phyloP scores from a whole-genome alignment of 1,284 basidiomycete species.

The Ustilago hordei region DNA sequence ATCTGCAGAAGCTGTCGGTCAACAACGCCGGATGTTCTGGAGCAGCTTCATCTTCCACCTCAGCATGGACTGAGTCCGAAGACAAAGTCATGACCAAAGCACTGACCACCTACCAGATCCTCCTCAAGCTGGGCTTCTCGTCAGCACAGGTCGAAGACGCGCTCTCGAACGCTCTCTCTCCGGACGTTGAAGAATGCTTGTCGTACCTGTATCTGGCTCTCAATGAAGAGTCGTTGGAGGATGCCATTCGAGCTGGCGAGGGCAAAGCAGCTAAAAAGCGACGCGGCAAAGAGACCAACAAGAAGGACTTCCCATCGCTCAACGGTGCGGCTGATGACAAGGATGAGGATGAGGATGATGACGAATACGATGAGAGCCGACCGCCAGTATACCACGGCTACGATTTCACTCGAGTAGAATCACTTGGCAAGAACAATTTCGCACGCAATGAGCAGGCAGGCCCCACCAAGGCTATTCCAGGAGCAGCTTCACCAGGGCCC shows the following conservation, averaged over 20 bases:
- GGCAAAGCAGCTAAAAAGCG: slow-evolving; percentile 63
- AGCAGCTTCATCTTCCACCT: slow-evolving; percentile 18
- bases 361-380: slow-evolving; percentile 56
- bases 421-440: slow-evolving; percentile 40
- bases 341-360: slow-evolving; percentile 32
- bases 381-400: slow-evolving; percentile 55
- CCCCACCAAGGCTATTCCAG: slow-evolving; percentile 18
- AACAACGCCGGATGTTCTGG: slow-evolving; percentile 8
- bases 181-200: slow-evolving; percentile 89
- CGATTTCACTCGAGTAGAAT: slow-evolving; percentile 45
- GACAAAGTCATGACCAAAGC: slow-evolving; percentile 78
- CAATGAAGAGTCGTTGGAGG: slow-evolving; percentile 75
- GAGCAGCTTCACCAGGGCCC: slow-evolving; percentile 18
- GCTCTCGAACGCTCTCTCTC: slow-evolving; percentile 74
- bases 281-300: slow-evolving; percentile 32
- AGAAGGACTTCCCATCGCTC: slow-evolving; percentile 22
- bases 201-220: slow-evolving; percentile 69
- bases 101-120: slow-evolving; percentile 82
- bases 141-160: slow-evolving; percentile 80
- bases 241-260: slow-evolving; percentile 72
- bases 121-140: slow-evolving; percentile 85
- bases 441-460: slow-evolving; percentile 22
- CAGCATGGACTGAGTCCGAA: slow-evolving; percentile 42
- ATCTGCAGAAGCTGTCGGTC: slow-evolving; percentile 43
- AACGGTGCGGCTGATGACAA: slow-evolving; percentile 29